These are phyloP conservation scores for Cyberlindnera maritima DNA, from an alignment of 805 yeast genomes.

Conservation along the genomic window DNA sequence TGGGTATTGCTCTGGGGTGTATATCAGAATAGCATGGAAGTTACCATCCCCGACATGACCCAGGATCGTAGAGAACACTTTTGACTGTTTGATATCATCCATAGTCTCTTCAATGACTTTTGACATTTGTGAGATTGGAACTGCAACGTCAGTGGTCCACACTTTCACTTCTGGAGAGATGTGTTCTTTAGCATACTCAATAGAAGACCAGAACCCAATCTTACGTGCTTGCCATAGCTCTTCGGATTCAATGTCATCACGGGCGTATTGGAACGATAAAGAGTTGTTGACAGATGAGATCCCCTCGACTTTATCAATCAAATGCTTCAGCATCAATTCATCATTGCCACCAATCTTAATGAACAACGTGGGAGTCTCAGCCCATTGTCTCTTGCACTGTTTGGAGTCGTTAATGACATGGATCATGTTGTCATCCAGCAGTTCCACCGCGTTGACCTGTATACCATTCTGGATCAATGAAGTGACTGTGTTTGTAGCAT, in stretches of 20 bases:
- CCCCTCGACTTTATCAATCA: conserved; percentile 41
- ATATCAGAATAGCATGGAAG: conserved; percentile 64
- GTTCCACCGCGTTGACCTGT: conserved; percentile 67
- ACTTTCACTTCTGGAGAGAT: conserved; percentile 46
- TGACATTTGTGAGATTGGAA: conserved; percentile 67
- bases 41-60: conserved; percentile 87
- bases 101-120: conserved; percentile 58
- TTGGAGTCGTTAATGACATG: conserved; percentile 55
- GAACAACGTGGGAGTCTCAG: conserved; percentile 55
- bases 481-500: conserved; percentile 68
- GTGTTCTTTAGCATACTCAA: conserved; percentile 57
- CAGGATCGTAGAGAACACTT: conserved; percentile 54
- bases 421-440: conserved; percentile 72
- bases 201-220: conserved; percentile 59
- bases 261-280: conserved; percentile 55
- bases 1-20: conserved; percentile 46
- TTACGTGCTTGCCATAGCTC: conserved; percentile 76
- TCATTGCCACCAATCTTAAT: conserved; percentile 57
- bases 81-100: conserved; percentile 50
- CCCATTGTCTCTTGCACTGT: conserved; percentile 49
- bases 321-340: conserved; percentile 37
- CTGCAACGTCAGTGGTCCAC: conserved; percentile 81
- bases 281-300: conserved; percentile 52
- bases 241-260: conserved; percentile 50
- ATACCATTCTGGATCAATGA: conserved; percentile 58